Evolutionary conservation across 2,329 filamentous ascomycete species (phyloP).

Genomic region (Colletotrichum eleusines): DNA sequence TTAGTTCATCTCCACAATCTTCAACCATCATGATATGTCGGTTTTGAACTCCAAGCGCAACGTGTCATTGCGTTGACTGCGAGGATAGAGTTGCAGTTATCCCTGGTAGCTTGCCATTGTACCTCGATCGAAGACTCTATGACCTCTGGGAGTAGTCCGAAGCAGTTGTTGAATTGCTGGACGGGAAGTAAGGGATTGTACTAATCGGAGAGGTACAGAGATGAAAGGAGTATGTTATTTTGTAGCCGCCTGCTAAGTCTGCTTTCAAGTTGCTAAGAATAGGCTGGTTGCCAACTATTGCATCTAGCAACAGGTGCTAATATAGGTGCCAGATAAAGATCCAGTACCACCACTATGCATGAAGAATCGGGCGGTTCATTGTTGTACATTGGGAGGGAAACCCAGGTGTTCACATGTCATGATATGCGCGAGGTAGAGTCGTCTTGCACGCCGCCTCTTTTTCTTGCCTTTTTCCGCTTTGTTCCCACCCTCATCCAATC

Average conservation of each 20-base stretch:
- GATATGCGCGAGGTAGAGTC: constrained; percentile 11
- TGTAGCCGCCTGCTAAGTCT: neutral
- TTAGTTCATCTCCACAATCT: neutral
- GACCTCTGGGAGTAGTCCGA: neutral
- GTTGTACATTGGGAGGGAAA: neutral
- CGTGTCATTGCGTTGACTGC: neutral
- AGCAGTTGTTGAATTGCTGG: neutral
- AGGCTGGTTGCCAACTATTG: neutral
- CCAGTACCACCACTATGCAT: neutral
- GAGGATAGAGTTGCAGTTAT: neutral
- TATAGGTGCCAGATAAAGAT: neutral
- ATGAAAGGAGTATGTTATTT: constrained; percentile 7
- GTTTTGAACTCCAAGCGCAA: neutral
- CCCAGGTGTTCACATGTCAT: neutral
- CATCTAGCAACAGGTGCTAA: neutral
- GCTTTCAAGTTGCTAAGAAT: neutral
- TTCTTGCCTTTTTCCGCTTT: neutral
- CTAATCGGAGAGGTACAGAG: neutral
- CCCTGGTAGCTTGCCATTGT: too few relatives aligned
- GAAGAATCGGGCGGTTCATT: too few relatives aligned
- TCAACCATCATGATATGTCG: neutral
- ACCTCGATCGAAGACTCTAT: neutral
- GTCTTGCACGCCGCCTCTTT: neutral
- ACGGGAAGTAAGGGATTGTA: neutral
- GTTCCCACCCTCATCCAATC: constrained; percentile 26